phyloP scores from a whole-genome alignment of 2,329 filamentous ascomycete genomes.

The Aspergillus thermomutatus region DNA sequence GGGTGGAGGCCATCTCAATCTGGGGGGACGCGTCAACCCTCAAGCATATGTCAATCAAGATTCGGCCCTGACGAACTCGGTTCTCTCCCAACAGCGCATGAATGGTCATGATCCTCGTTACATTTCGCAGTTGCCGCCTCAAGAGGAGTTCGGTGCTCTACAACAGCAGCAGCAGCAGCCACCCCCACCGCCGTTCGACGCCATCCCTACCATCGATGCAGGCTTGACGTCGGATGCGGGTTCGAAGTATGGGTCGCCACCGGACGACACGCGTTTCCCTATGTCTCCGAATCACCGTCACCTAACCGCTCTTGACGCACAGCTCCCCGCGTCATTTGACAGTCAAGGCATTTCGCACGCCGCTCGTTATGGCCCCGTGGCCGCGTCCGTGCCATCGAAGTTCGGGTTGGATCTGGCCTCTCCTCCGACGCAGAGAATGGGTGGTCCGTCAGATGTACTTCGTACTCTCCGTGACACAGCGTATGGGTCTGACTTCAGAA shows the following conservation, averaged over 20 bases:
- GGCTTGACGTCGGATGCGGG: constrained; percentile 57
- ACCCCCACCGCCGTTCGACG: constrained; percentile 42
- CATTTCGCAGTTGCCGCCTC: constrained; percentile 38
- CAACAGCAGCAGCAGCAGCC: constrained; percentile 42
- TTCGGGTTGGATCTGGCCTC: constrained; percentile 74
- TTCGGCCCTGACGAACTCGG: constrained; percentile 71
- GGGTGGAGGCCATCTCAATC: constrained; percentile 59
- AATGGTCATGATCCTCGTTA: constrained; percentile 47
- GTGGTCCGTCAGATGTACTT: constrained; percentile 61
- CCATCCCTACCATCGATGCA: constrained; percentile 56
- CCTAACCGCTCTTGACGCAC: constrained; percentile 91
- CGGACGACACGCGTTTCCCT: constrained; percentile 71
- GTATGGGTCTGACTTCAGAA: constrained; percentile 69
- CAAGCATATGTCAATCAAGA: constrained; percentile 61
- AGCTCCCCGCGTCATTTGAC: constrained; percentile 90
- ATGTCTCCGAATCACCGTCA: constrained; percentile 70
- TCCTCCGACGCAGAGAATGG: constrained; percentile 68
- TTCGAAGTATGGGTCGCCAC: constrained; percentile 77
- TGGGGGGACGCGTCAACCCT: constrained; percentile 65
- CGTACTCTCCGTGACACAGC: constrained; percentile 63
- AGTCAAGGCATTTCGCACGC: constrained; percentile 92
- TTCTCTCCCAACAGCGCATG: constrained; percentile 62
- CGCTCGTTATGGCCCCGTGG: constrained; percentile 83
- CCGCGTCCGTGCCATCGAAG: constrained; percentile 86
- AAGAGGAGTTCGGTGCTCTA: constrained; percentile 43